These are phyloP conservation scores for Boletus vermiculosoides DNA, from an alignment of 768 basidiomycete genomes.

Conservation along the genomic window DNA sequence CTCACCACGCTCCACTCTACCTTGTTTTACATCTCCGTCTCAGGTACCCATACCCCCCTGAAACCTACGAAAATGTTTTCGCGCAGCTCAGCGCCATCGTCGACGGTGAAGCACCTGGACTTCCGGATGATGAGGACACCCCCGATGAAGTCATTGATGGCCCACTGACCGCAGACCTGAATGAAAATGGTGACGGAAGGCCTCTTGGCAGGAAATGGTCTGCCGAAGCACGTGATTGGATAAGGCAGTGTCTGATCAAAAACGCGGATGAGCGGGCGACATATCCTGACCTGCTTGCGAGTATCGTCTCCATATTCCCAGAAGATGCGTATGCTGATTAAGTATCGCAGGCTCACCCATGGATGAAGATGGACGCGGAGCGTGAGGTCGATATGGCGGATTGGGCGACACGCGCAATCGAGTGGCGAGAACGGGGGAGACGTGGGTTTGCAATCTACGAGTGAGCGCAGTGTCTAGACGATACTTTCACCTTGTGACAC, in stretches of 20 bases:
- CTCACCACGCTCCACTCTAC: background rate
- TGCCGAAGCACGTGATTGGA: conserved; percentile 73
- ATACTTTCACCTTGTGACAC: conserved; percentile 9
- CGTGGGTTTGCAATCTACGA: conserved; percentile 21
- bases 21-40: conserved; percentile 2
- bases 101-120: conserved; percentile 84
- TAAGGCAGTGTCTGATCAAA: conserved; percentile 78
- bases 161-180: conserved; percentile 2
- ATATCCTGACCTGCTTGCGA: conserved; percentile 76
- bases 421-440: conserved; percentile 32
- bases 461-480: conserved; percentile 17
- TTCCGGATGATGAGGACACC: conserved; percentile 58
- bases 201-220: conserved; percentile 27
- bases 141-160: conserved; percentile 14
- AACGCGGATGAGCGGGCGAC: conserved; percentile 75
- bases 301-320: conserved; percentile 24
- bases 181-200: conserved; percentile 16
- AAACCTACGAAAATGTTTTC: conserved; percentile 96
- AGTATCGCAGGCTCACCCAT: conserved; percentile 64
- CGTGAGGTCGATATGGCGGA: conserved; percentile 78
- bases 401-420: conserved; percentile 68
- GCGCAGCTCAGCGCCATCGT: conserved; percentile 97
- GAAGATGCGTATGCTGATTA: background rate
- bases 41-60: conserved; percentile 92
- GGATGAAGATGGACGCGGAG: conserved; percentile 58